These are phyloP conservation scores for Flaveria bidentis DNA, from an alignment of 129 eudicot genomes.

Conservation along the genomic window DNA sequence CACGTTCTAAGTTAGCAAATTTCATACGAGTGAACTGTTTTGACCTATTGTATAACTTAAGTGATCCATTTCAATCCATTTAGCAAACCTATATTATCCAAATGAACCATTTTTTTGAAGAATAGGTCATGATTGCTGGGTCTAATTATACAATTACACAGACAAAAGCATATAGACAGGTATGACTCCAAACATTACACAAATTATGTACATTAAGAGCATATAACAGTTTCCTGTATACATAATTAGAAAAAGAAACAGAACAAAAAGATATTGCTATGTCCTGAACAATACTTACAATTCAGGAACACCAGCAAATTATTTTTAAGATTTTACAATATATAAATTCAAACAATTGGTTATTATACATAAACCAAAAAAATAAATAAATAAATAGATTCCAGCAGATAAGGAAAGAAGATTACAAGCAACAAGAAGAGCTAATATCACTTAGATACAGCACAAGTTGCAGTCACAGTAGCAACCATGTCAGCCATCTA, in stretches of 20 bases:
- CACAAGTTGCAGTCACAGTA: conserved; percentile 38
- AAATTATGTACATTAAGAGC: conserved; percentile 27
- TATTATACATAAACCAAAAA: conserved; percentile 6
- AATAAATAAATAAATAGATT: not conserved
- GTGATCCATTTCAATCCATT: no score
- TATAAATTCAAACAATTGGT: conserved; percentile 26
- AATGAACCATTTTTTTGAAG: no score
- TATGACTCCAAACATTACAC: conserved; percentile 17
- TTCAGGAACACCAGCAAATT: conserved; percentile 31
- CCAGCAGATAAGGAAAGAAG: conserved; percentile 29
- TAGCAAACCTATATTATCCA: no score
- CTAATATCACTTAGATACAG: conserved; percentile 41
- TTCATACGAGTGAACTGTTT: not conserved
- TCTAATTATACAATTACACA: not conserved
- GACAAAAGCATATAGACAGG: not conserved
- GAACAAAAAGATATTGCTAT: conserved; percentile 22
- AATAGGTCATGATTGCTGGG: no score
- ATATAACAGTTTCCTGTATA: conserved; percentile 19
- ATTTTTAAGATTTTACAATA: conserved; percentile 31
- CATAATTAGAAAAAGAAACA: conserved; percentile 19
- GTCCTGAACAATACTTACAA: conserved; percentile 35
- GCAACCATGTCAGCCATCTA: conserved; percentile 38
- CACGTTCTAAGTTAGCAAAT: not conserved
- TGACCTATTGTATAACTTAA: no score
- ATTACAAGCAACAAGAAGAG: conserved; percentile 37